These are phyloP conservation scores for Trametes polyzona DNA, from an alignment of 1,284 basidiomycete genomes.

Conservation along the genomic window DNA sequence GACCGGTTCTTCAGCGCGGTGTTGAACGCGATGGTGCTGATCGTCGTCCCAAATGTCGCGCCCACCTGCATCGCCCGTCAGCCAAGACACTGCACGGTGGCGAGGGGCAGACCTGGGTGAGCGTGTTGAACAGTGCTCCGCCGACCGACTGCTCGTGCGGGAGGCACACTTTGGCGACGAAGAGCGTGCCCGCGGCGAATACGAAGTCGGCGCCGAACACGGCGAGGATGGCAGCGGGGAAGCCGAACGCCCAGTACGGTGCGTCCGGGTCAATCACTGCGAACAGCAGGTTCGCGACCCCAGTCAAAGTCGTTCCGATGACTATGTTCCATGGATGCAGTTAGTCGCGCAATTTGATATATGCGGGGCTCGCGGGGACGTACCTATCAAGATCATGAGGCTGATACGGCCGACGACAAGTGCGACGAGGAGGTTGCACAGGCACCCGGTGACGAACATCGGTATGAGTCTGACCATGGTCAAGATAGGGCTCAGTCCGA, in stretches of 20 bases:
- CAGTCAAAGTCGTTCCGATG: constrained; percentile 62
- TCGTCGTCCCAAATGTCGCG: constrained; percentile 68
- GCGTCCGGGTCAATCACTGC: constrained; percentile 65
- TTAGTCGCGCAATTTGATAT: neutral
- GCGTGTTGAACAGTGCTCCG: constrained; percentile 77
- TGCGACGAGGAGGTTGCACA: constrained; percentile 73
- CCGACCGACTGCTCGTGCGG: constrained; percentile 81
- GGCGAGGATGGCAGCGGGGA: constrained; percentile 73
- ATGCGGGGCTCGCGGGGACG: constrained; percentile 16
- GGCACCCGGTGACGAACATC: constrained; percentile 69
- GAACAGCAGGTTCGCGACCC: constrained; percentile 69
- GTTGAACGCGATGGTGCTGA: constrained; percentile 76
- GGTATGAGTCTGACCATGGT: constrained; percentile 82
- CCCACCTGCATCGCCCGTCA: neutral
- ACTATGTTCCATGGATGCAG: constrained; percentile 38
- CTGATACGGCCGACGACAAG: constrained; percentile 60
- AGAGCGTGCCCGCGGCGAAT: constrained; percentile 75
- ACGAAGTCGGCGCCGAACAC: constrained; percentile 85
- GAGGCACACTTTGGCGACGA: constrained; percentile 72
- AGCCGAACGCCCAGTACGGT: constrained; percentile 81
- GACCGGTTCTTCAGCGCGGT: constrained; percentile 44
- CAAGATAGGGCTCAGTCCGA: constrained; percentile 55
- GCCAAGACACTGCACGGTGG: neutral
- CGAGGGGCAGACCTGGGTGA: constrained; percentile 72
- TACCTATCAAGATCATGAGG: constrained; percentile 60